Evolutionary conservation across 257 asterid species (phyloP).

Genomic region (Fraxinus cuspidata): DNA sequence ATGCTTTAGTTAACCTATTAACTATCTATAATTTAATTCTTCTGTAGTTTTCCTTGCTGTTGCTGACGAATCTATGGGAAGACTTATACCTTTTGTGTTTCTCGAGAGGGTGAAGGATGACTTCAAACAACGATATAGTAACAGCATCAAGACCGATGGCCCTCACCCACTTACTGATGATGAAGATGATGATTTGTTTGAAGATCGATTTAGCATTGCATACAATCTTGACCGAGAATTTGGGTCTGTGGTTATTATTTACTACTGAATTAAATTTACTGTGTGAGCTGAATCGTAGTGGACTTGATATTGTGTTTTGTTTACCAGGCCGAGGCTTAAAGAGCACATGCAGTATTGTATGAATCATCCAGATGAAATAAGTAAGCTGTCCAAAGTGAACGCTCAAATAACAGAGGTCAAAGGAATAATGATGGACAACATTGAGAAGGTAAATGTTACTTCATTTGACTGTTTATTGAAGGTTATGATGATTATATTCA

Average conservation of each 20-base stretch:
- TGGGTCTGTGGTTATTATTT: constrained; percentile 53
- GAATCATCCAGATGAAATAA: constrained; percentile 96
- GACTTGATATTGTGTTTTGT: constrained; percentile 21
- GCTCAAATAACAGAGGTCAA: constrained; percentile 97
- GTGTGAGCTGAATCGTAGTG: background rate
- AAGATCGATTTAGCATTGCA: constrained; percentile 92
- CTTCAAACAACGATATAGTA: constrained; percentile 74
- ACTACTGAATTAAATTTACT: background rate
- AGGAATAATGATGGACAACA: constrained; percentile 99
- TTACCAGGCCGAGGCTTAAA: constrained; percentile 81
- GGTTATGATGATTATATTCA: background rate
- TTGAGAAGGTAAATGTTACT: constrained; percentile 72
- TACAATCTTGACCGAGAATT: constrained; percentile 96
- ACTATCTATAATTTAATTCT: constrained; percentile 10
- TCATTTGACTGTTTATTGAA: constrained; percentile 1
- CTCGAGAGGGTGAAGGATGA: constrained; percentile 98
- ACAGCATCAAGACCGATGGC: constrained; percentile 61
- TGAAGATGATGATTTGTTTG: constrained; percentile 82
- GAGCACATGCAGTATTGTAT: constrained; percentile 95
- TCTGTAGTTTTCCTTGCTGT: constrained; percentile 88
- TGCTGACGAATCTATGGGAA: constrained; percentile 90
- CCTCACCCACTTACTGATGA: constrained; percentile 81
- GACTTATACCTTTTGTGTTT: constrained; percentile 90
- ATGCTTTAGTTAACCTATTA: constrained; percentile 10
- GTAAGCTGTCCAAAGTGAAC: constrained; percentile 86